Evolutionary conservation across 306 rosid species (phyloP), one percentile per base, ranked within the genome.

Genomic region (barrel medic (Medicago truncatula)): DNA sequence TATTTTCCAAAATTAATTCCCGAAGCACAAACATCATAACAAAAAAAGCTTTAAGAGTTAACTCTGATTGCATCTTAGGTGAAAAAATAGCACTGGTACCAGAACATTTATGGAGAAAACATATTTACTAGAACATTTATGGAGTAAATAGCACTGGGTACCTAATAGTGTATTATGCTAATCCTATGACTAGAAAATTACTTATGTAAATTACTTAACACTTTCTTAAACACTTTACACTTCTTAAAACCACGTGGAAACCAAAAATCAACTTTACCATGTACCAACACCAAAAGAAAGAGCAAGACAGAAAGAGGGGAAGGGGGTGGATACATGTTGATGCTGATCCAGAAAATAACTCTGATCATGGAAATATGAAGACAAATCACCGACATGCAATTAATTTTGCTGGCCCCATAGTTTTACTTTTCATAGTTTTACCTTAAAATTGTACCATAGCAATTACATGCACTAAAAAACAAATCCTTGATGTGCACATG

Each of bases 21-120:
- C 34, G 28, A 14, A 64, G 70, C 82, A 77, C 15, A 61, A 38
- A 83, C 50, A 70, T 54, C 41, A 58, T 23, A 53, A 70, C 57
- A 61, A 66, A 47, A 38, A 56, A 38, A 65, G 40, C 23, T 56
- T 18, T 70, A 9, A 14, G n/a, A 62, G 56, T 43, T 25, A 11
- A 25, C 39, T 68, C 43, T 47, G 56, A 62, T 49, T 58, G 60
- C 43, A 54, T 31, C 70, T 6, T 47, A 4, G 40, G 11, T 53
- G 59, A 31, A 43, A 44, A 70, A 23, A 65, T 18, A 74, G 73
- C 10, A 10, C 31, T 74, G 56, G 63, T 18, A 72, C 68, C 13
- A 52, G 46, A 50, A 62, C 7, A 4, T 21, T 17, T 6, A 46
- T 69, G 17, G 38, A 38, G 65, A 23, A 34, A 74, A 80, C 10